These are phyloP conservation scores for Dunaliella salina DNA, from an alignment of 163 green algal genomes.

Conservation along the genomic window DNA sequence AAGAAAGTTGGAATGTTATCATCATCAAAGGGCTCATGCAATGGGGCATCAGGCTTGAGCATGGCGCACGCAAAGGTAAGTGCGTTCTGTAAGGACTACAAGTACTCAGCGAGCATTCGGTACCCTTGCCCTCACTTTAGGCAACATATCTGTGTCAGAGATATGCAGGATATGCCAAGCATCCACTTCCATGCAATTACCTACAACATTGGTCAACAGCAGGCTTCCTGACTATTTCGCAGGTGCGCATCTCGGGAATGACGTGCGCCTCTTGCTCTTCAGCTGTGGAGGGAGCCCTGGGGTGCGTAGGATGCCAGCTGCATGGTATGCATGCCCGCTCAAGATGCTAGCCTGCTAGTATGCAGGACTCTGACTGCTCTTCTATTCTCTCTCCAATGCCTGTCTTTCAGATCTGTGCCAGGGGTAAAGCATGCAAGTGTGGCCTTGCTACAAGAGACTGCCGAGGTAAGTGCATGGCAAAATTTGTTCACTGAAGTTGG, in stretches of 20 bases:
- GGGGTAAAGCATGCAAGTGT: neutral
- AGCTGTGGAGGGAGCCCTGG: conserved; percentile 1
- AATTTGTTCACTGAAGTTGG: neutral
- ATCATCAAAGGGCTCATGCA: too few species aligned
- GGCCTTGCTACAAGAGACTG: neutral
- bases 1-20: too few species aligned
- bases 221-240: neutral
- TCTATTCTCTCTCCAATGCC: neutral
- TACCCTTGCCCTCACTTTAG: too few species aligned
- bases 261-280: conserved; percentile 4
- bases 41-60: too few species aligned
- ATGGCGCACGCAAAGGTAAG: too few species aligned
- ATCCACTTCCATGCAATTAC: neutral
- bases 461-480: neutral
- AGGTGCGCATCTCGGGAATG: neutral
- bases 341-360: neutral
- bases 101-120: too few species aligned
- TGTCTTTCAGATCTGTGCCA: neutral
- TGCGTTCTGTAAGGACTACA: too few species aligned
- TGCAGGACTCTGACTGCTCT: neutral
- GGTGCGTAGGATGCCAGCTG: neutral
- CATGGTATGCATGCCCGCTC: neutral
- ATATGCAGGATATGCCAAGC: neutral
- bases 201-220: neutral
- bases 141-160: too few species aligned